Base-by-base conservation (phyloP, 768 basidiomycete genomes). In the Hygrophoropsis aurantiaca region DNA sequence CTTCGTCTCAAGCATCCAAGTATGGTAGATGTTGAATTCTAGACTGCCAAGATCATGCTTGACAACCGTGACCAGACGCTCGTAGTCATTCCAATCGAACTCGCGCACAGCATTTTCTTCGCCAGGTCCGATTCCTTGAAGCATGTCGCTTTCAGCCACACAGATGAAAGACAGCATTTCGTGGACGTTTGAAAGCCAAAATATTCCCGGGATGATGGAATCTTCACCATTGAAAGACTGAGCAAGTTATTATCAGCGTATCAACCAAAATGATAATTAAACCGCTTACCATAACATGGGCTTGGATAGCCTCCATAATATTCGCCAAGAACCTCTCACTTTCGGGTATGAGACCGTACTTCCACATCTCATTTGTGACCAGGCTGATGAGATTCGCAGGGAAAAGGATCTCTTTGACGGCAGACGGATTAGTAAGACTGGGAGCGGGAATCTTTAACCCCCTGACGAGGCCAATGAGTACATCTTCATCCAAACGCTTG, bases 351-450 rank as follows among this genome's bases (percentile, higher is more conserved):
- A 99, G 81, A 40, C 94, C 93, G 59, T 95, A 94, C 69, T 97
- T 97, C 97, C 97, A 98, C 97, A 99, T 99, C 69, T 98, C 97
- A 67, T 99, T 99, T n/a, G 94, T 95, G 55, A 97, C 86, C 39
- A 98, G 73, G 62, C 90, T 92, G 69, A 99, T 98, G 50, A 99
- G 81, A 66, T 98, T 97, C 20, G 97, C 94, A 10, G 97, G 97
- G 85, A 99, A 99, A 34, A 99, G 77, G 44, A 99, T 94, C 66
- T 99, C 97, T 69, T 97, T 97, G 52, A 92, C 85, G 16, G 87
- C 84, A n/a, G 94, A 90, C 1, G 94, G 90, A 59, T 89, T 95
- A 38, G 87, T 87, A 36, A 91, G 73, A 59, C 86, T 94, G 1
- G 95, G 92, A 21, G 85, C 80, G 25, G 94, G 93, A 44, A 97